Evolutionary conservation across 2,329 filamentous ascomycete species (phyloP).

Genomic region (Nigrospora osmanthi): DNA sequence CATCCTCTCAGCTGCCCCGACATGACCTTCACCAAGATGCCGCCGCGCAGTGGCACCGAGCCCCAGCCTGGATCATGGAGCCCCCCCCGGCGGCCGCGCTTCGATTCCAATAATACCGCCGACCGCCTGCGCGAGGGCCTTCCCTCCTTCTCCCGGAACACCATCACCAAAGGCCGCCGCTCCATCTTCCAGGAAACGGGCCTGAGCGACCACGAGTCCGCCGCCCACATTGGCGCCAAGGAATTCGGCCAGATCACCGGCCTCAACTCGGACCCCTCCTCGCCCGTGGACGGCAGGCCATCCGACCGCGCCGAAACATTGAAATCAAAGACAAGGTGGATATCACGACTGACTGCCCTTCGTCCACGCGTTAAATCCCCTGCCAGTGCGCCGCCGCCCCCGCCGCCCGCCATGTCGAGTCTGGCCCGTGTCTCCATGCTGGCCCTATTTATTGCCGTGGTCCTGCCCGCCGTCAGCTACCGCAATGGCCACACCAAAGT

Average conservation of each 20-base stretch:
- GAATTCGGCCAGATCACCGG: slow-evolving; percentile 21
- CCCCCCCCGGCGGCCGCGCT: slow-evolving; percentile 29
- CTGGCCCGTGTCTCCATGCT: slow-evolving; percentile 38
- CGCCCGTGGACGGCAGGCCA: slow-evolving; percentile 12
- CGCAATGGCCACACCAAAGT: slow-evolving; percentile 29
- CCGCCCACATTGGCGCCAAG: slow-evolving; percentile 19
- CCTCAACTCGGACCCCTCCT: slow-evolving; percentile 14
- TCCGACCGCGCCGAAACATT: slow-evolving; percentile 8
- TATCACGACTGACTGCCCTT: slow-evolving; percentile 30
- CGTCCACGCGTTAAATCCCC: slow-evolving; percentile 34
- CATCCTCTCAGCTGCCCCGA: too few species aligned
- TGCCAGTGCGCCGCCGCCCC: slow-evolving; percentile 34
- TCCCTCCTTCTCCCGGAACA: slow-evolving; percentile 29
- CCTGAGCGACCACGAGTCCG: slow-evolving; percentile 26
- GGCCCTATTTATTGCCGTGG: slow-evolving; percentile 39
- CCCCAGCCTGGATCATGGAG: too few species aligned
- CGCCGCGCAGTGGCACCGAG: too few species aligned
- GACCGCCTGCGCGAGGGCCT: slow-evolving; percentile 42
- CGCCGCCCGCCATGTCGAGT: slow-evolving; percentile 23
- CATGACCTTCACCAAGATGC: too few species aligned
- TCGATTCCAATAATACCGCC: slow-evolving; percentile 42
- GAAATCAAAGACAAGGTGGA: slow-evolving; percentile 26
- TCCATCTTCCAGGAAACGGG: slow-evolving; percentile 47
- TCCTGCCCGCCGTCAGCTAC: slow-evolving; percentile 39
- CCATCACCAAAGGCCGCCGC: slow-evolving; percentile 38